Evolutionary conservation across 177 flowering plant species (phyloP).

Genomic region (Vitis hybrid): DNA sequence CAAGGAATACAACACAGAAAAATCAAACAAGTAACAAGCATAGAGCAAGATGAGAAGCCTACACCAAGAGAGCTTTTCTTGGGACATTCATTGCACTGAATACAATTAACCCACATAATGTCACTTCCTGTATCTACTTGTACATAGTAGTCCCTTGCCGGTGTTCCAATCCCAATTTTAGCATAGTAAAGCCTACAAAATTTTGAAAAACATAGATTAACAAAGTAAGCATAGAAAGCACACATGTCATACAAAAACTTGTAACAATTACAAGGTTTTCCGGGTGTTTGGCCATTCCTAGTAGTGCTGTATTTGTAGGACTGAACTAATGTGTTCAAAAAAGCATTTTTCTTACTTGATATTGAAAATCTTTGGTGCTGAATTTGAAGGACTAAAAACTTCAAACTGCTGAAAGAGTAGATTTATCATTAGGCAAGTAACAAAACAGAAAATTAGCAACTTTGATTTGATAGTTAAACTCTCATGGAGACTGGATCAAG

Average conservation of each 20-base stretch:
- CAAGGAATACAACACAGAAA: not conserved
- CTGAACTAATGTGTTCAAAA: no score
- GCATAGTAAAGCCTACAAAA: constrained; percentile 78
- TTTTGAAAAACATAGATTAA: not conserved
- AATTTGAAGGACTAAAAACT: no score
- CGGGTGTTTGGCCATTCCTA: no score
- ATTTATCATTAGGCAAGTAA: no score
- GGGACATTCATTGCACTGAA: constrained; percentile 73
- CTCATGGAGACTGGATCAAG: no score
- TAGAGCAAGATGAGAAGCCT: constrained; percentile 25
- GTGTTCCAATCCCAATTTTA: constrained; percentile 79
- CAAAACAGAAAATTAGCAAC: no score
- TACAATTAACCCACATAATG: constrained; percentile 89
- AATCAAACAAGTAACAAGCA: constrained; percentile 5
- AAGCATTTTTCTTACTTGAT: no score
- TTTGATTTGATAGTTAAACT: no score
- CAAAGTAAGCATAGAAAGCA: not conserved
- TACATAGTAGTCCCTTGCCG: constrained; percentile 70
- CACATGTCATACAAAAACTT: not conserved
- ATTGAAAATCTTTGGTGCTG: no score
- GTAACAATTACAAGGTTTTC: no score
- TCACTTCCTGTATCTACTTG: constrained; percentile 97
- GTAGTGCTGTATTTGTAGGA: no score
- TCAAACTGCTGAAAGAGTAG: no score
- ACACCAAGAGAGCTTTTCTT: constrained; percentile 77